Evolutionary conservation across 2,329 filamentous ascomycete species (phyloP), one percentile per base, ranked within the genome.

Genomic region (Xylaria sp.): DNA sequence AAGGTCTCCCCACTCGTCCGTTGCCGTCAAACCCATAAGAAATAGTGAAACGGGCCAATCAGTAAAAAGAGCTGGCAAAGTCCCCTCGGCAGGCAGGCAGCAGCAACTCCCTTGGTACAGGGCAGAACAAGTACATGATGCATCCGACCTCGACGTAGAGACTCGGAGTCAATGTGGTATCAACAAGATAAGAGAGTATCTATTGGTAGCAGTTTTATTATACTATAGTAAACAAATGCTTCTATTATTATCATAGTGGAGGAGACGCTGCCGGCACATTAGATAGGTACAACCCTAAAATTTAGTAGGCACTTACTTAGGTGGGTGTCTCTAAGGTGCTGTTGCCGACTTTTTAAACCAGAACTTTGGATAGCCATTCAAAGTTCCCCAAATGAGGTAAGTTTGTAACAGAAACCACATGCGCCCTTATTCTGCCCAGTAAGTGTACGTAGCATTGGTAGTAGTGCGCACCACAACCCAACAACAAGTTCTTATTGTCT

Each of bases 361-460:
- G 5, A 28, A 28, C 28, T 28, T 28, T 28, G 28, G 28, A 28
- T 28, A 28, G 28, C 28, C 28, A 37, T 10, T 37, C 34, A 37
- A 59, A 59, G 34, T 34, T 32, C 46, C 48, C 50, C 15, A 51
- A 50, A 6, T 25, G 23, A 13, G 34, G 34, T 37, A 37, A 37
- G 34, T 37, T 37, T 37, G 32, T 52, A 44, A 20, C 48, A 37
- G 23, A 25, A 60, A 63, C 63, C 62, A 57, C 62, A 60, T 54
- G 28, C 48, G 28, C 20, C 15, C 34, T 48, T 57, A 50, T 62
- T 20, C n/a, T 48, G 18, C 44, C n/a, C 18, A n/a, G 15, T 8
- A 18, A 5, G 18, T 18, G 41, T 46, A n/a, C 41, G 46, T 23
- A 48, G 9, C 18, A 48, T 7, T 48, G 44, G n/a, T 9, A 1